A percentile compares a stretch with the other conserved stretches of the same genome.
Conservation (phyloP, 1,139 yeast species). For the Geotrichum candidum region DNA sequence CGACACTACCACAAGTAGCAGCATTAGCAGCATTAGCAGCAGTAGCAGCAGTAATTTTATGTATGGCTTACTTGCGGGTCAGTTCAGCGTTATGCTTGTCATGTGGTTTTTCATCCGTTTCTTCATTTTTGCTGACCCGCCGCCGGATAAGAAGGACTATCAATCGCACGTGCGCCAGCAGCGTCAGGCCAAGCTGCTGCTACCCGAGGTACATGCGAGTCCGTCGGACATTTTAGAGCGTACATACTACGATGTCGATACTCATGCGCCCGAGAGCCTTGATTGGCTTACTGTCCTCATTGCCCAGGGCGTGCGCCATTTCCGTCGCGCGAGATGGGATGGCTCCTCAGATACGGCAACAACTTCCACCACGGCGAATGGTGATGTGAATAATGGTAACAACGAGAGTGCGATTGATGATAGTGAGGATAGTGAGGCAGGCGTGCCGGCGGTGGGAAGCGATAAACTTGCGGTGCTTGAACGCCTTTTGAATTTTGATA, state of each 20-base stretch:
- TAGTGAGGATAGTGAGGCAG: background rate
- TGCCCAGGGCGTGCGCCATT: slow-evolving; percentile 84
- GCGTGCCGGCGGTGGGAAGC: background rate
- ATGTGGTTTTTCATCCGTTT: slow-evolving; percentile 72
- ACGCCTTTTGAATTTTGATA: slow-evolving; percentile 45
- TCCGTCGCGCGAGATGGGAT: slow-evolving; percentile 69
- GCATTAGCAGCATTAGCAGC: slow-evolving; percentile 18
- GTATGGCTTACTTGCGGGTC: slow-evolving; percentile 50
- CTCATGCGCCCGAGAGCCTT: slow-evolving; percentile 80
- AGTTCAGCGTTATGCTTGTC: slow-evolving; percentile 72
- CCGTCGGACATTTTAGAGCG: slow-evolving; percentile 62
- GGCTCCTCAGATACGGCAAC: slow-evolving; percentile 43
- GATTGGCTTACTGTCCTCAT: slow-evolving; percentile 96
- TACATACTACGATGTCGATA: slow-evolving; percentile 84
- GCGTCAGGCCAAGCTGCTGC: slow-evolving; percentile 30
- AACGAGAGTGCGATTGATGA: background rate
- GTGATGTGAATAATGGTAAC: background rate
- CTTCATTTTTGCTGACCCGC: slow-evolving; percentile 79
- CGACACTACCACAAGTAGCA: background rate
- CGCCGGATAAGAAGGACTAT: slow-evolving; percentile 30
- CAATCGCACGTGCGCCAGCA: slow-evolving; percentile 25
- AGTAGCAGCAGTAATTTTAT: slow-evolving; percentile 24
- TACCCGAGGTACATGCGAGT: slow-evolving; percentile 31
- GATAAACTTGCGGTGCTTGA: slow-evolving; percentile 57
- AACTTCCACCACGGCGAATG: background rate